phyloP scores from a whole-genome alignment of 2,329 filamentous ascomycete genomes.

The Coniella vitis region DNA sequence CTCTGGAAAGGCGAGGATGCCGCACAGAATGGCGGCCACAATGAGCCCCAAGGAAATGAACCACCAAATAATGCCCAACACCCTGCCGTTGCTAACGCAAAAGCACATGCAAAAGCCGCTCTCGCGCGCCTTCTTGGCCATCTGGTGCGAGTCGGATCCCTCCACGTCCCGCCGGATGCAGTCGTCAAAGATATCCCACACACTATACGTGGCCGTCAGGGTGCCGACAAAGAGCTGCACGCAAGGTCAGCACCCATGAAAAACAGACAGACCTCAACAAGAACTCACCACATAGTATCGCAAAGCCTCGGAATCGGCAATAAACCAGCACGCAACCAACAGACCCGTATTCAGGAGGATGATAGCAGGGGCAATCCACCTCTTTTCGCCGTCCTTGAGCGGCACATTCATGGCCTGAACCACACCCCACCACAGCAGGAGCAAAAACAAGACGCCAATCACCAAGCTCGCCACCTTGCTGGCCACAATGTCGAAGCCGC shows the following conservation, averaged over 20 bases:
- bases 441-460: constrained; percentile 64
- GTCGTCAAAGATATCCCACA: constrained; percentile 83
- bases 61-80: constrained; percentile 72
- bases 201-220: constrained; percentile 73
- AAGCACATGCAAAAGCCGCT: constrained; percentile 57
- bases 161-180: constrained; percentile 76
- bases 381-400: constrained; percentile 46
- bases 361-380: constrained; percentile 71
- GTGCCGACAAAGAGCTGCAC: constrained; percentile 71
- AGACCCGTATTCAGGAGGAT: constrained; percentile 64
- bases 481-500: constrained; percentile 74
- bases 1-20: constrained; percentile 68
- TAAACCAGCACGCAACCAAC: constrained; percentile 72
- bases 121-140: constrained; percentile 70
- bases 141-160: constrained; percentile 70
- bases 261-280: constrained; percentile 1
- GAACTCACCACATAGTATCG: constrained; percentile 59
- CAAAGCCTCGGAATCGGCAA: constrained; percentile 65
- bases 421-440: constrained; percentile 68
- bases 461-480: constrained; percentile 72
- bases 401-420: constrained; percentile 2
- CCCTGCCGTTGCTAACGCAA: constrained; percentile 6
- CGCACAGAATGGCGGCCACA: constrained; percentile 66
- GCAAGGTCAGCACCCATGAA: background rate
- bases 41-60: constrained; percentile 66